Percentiles rank a stretch among this genome's conserved stretches.
These are phyloP conservation scores for Astragalus membranaceus DNA, from an alignment of 306 rosid species.

Conservation along the genomic window DNA sequence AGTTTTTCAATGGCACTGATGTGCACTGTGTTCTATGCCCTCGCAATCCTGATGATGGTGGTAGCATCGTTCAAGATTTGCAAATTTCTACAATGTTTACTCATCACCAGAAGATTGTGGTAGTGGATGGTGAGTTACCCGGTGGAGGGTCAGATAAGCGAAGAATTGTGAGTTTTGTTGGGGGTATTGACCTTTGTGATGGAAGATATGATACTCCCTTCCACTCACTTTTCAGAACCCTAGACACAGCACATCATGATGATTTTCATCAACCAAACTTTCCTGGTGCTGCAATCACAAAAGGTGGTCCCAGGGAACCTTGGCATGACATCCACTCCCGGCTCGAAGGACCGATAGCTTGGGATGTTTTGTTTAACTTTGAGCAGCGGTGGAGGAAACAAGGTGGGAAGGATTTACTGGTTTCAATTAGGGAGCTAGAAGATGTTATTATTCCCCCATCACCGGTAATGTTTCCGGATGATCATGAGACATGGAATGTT, in stretches of 20 bases:
- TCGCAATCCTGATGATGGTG: slow-evolving; percentile 72
- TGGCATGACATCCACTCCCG: slow-evolving; percentile 81
- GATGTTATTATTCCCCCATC: slow-evolving; percentile 57
- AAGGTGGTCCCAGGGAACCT: slow-evolving; percentile 78
- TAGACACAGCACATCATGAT: slow-evolving; percentile 61
- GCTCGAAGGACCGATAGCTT: slow-evolving; percentile 71
- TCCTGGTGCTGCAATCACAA: slow-evolving; percentile 48
- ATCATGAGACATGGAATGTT: slow-evolving; percentile 68
- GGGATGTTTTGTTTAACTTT: slow-evolving; percentile 74
- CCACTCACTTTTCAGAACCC: slow-evolving; percentile 67
- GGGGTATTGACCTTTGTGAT: slow-evolving; percentile 74
- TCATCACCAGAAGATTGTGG: slow-evolving; percentile 79
- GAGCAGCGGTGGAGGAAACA: slow-evolving; percentile 77
- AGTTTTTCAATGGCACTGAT: slow-evolving; percentile 40
- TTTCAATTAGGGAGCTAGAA: slow-evolving; percentile 51
- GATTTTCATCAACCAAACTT: slow-evolving; percentile 78
- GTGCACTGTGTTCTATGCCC: slow-evolving; percentile 69
- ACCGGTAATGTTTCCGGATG: slow-evolving; percentile 55
- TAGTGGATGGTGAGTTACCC: slow-evolving; percentile 56
- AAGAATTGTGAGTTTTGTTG: slow-evolving; percentile 67
- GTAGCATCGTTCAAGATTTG: slow-evolving; percentile 59
- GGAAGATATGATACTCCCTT: slow-evolving; percentile 71
- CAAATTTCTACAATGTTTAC: slow-evolving; percentile 68
- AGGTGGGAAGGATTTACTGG: slow-evolving; percentile 67
- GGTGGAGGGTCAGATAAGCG: slow-evolving; percentile 38